Conservation (phyloP, 306 rosid species). For the Nissolia schottii region DNA sequence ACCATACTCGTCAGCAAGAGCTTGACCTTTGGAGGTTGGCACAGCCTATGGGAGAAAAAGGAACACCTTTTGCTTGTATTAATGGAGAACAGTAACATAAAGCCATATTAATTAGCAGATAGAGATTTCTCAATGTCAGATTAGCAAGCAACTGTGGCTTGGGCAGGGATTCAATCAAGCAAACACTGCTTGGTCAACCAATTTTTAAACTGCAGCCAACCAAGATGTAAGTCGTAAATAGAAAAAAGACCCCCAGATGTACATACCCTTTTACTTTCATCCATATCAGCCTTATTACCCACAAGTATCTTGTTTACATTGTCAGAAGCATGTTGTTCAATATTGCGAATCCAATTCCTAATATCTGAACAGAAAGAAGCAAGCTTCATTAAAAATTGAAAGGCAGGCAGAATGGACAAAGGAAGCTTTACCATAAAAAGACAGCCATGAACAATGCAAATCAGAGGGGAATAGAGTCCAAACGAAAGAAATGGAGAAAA, state of each 20-base stretch:
- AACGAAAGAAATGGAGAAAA: not conserved
- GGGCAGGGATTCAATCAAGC: not conserved
- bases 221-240: slow-evolving; percentile 9
- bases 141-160: not conserved
- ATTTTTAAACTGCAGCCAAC: not conserved
- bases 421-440: not conserved
- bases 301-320: slow-evolving; percentile 78
- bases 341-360: slow-evolving; percentile 85
- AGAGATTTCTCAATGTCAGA: not conserved
- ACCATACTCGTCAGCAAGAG: slow-evolving; percentile 90
- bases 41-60: slow-evolving; percentile 51
- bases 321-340: slow-evolving; percentile 83
- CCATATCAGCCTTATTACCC: slow-evolving; percentile 90
- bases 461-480: not conserved
- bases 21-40: slow-evolving; percentile 83
- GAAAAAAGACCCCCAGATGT: not conserved
- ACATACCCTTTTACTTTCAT: slow-evolving; percentile 78
- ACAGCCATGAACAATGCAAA: not conserved
- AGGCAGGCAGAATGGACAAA: not conserved
- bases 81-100: not conserved
- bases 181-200: not conserved
- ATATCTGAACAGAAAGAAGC: slow-evolving; percentile 47
- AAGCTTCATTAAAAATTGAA: slow-evolving; percentile 2
- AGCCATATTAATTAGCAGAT: not conserved
- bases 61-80: not conserved